Evolutionary conservation across 257 asterid genomes (phyloP).

Genomic region (Anisodus acutangulus): DNA sequence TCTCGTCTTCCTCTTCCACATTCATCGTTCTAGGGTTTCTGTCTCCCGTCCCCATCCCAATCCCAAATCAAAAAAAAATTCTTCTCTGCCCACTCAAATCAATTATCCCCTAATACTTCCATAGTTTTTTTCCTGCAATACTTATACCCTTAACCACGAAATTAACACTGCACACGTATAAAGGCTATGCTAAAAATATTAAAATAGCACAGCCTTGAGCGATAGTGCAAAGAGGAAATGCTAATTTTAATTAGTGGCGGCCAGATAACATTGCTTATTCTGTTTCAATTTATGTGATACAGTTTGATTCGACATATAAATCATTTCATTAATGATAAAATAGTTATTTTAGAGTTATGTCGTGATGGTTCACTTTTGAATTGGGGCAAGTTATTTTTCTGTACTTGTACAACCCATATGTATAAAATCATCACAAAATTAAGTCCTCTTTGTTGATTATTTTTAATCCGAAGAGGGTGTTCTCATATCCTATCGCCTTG

Average conservation of each 20-base stretch:
- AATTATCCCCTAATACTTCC: background rate
- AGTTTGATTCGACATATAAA: no score
- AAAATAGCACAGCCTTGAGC: conserved; percentile 29
- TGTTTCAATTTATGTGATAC: no score
- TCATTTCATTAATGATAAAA: no score
- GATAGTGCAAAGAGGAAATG: conserved; percentile 39
- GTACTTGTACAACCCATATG: conserved; percentile 33
- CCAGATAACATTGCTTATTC: conserved; percentile 37
- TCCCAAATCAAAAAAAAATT: background rate
- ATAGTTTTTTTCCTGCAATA: background rate
- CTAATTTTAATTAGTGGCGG: conserved; percentile 45
- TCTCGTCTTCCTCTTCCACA: background rate
- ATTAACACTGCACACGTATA: conserved; percentile 29
- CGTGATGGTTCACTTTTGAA: conserved; percentile 23
- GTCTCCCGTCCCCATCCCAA: background rate
- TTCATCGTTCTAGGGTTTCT: background rate
- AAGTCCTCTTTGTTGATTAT: conserved; percentile 31
- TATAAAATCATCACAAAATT: conserved; percentile 30
- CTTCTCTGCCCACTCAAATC: no score
- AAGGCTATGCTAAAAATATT: conserved; percentile 33
- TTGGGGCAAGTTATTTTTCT: conserved; percentile 31
- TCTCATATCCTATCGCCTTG: conserved; percentile 83
- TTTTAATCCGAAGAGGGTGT: conserved; percentile 42
- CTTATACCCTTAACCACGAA: background rate
- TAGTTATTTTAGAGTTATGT: background rate